Evolutionary conservation across 345 rosid genomes (phyloP), one percentile per base, ranked within the genome.

Genomic region (Syzygium aqueum): DNA sequence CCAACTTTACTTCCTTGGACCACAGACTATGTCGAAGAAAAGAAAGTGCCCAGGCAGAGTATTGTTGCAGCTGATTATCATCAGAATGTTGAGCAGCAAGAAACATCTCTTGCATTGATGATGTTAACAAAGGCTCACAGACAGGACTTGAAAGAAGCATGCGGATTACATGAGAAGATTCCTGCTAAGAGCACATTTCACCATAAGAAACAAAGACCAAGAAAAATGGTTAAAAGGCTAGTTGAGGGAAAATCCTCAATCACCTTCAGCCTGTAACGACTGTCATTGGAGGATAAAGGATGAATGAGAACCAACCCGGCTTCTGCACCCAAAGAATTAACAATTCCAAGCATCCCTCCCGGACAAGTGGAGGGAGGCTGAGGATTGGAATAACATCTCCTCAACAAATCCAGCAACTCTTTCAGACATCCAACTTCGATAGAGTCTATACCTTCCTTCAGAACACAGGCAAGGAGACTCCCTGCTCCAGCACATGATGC

Each of bases 271-370:
- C 90, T 92, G 88, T 85, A 90, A 86, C 88, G 89, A 30, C 88
- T 61, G 53, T 87, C 85, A 63, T 83, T 84, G 77, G 92, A 88
- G 28, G 91, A 93, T 85, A 86, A 87, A 53, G 92, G 91, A 91
- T 89, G 92, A 84, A 86, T 84, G 89, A 86, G 89, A 87, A 93
- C 89, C 91, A 92, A 90, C 84, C 98, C 99, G 84, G 96, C 95
- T 88, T 95, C 92, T 56, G 97, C 98, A 89, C 98, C 98, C 88
- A 95, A 90, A 84, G 94, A 92, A 89, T 95, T 97, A 88, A 95
- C 93, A 84, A 97, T 91, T 87, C 98, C 99, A 87, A 97, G 93
- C 98, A 97, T 96, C 78, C 95, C 99, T 87, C 98, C 97, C 88
- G 96, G 88, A 87, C 94, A 95, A 88, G 92, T 87, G 85, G 92